Percentiles rank a stretch among this genome's conserved stretches.
Evolutionary conservation across 2,329 filamentous ascomycete species (phyloP).

Genomic region (Dactylellina leptospora): DNA sequence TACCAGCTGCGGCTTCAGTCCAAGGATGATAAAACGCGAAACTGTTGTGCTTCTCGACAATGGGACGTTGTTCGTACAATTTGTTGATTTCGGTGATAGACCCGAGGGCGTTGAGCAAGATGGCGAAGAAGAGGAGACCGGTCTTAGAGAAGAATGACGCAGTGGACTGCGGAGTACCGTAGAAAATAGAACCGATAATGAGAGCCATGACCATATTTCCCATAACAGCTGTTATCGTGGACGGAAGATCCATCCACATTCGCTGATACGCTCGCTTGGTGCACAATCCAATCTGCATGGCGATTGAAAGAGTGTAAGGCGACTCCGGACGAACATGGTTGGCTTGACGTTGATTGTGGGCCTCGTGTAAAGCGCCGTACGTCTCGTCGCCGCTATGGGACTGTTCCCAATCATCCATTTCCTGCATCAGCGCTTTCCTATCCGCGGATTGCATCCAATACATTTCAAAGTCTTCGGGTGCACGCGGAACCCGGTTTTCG

Average conservation of each 20-base stretch:
- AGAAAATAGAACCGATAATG: conserved; percentile 72
- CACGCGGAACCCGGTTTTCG: conserved; percentile 71
- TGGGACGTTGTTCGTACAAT: conserved; percentile 63
- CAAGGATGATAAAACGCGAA: conserved; percentile 65
- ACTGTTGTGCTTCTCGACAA: conserved; percentile 63
- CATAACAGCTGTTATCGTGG: conserved; percentile 63
- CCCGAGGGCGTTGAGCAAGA: conserved; percentile 69
- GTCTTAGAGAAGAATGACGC: conserved; percentile 67
- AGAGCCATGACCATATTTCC: conserved; percentile 68
- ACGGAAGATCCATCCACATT: conserved; percentile 66
- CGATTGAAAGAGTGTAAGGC: conserved; percentile 68
- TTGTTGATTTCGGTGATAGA: conserved; percentile 67
- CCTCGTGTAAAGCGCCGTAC: conserved; percentile 62
- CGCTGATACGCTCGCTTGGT: conserved; percentile 66
- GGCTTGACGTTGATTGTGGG: conserved; percentile 66
- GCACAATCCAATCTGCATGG: conserved; percentile 67
- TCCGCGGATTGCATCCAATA: conserved; percentile 64
- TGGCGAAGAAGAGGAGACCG: conserved; percentile 69
- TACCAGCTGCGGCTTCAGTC: conserved; percentile 67
- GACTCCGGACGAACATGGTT: conserved; percentile 67
- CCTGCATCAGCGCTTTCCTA: conserved; percentile 60
- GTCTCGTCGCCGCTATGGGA: conserved; percentile 61
- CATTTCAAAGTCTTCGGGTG: conserved; percentile 73
- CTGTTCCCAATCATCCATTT: conserved; percentile 66
- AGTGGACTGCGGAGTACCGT: conserved; percentile 64